phyloP scores from a whole-genome alignment of 2,329 filamentous ascomycete species.

The Chrysoporthe puriensis region DNA sequence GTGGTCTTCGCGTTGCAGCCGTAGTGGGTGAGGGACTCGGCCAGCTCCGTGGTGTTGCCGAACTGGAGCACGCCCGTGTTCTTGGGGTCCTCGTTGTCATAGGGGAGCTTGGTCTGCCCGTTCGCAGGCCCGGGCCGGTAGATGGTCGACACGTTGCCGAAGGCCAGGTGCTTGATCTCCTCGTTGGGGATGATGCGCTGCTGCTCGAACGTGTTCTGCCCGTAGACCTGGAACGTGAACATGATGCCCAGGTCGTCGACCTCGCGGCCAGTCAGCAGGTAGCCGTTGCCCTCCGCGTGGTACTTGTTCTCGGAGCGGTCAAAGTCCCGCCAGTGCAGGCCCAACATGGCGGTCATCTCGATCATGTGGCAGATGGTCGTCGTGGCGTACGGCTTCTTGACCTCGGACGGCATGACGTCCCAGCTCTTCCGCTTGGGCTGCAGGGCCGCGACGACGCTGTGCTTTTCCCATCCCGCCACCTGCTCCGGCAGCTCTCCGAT shows the following conservation, averaged over 20 bases:
- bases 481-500: constrained; percentile 31
- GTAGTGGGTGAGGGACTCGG: constrained; percentile 55
- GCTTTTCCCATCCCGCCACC: constrained; percentile 34
- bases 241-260: constrained; percentile 56
- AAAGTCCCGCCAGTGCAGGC: constrained; percentile 64
- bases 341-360: constrained; percentile 57
- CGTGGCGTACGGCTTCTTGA: constrained; percentile 55
- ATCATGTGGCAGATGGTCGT: constrained; percentile 60
- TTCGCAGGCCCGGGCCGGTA: constrained; percentile 33
- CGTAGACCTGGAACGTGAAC: constrained; percentile 57
- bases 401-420: constrained; percentile 54
- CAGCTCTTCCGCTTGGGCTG: constrained; percentile 51
- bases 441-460: constrained; percentile 50
- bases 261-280: constrained; percentile 51
- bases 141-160: constrained; percentile 59
- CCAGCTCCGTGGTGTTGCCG: constrained; percentile 53
- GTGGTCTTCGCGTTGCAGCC: constrained; percentile 58
- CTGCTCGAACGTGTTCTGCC: constrained; percentile 50
- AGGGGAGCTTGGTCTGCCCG: constrained; percentile 32
- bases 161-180: constrained; percentile 58
- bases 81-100: constrained; percentile 42
- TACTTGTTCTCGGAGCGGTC: constrained; percentile 55
- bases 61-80: constrained; percentile 51
- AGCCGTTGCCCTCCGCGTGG: constrained; percentile 60
- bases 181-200: constrained; percentile 58